phyloP scores from a whole-genome alignment of 2,329 filamentous ascomycete species.

The Pyrenophora teres region DNA sequence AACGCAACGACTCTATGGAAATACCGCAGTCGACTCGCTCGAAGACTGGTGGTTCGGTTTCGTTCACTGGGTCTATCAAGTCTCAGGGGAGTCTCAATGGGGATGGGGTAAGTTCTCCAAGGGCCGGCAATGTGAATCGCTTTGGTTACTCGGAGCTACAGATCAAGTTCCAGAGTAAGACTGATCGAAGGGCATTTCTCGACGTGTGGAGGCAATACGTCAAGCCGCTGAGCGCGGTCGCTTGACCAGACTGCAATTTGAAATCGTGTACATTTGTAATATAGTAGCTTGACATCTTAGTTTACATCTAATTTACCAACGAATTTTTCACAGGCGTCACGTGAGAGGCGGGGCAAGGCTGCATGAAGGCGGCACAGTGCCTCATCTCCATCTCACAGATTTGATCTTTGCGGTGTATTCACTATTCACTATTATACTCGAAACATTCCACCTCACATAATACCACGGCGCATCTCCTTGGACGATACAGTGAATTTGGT shows the following conservation, averaged over 20 bases:
- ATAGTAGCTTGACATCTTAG: neutral
- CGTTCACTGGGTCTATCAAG: conserved; percentile 16
- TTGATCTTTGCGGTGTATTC: too few relatives aligned
- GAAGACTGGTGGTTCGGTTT: conserved; percentile 19
- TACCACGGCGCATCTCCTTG: too few relatives aligned
- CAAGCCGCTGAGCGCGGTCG: conserved; percentile 18
- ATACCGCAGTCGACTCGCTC: conserved; percentile 12
- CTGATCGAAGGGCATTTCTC: conserved; percentile 34
- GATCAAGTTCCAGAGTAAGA: conserved; percentile 35
- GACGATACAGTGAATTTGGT: too few relatives aligned
- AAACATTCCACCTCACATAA: too few relatives aligned
- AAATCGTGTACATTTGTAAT: neutral
- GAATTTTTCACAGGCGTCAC: too few relatives aligned
- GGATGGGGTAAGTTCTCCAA: neutral
- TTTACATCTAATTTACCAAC: neutral
- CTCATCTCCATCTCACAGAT: too few relatives aligned
- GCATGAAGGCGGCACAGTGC: too few relatives aligned
- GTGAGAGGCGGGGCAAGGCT: too few relatives aligned
- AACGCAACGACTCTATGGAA: conserved; percentile 17
- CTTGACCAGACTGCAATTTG: neutral
- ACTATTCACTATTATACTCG: too few relatives aligned
- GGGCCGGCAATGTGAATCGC: conserved; percentile 26
- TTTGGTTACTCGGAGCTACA: conserved; percentile 36
- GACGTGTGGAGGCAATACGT: conserved; percentile 34
- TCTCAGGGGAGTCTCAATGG: conserved; percentile 18